Evolutionary conservation across 148 eudicot species (phyloP), one percentile per base, ranked within the genome.

Genomic region (Rhododendron williamsianum): DNA sequence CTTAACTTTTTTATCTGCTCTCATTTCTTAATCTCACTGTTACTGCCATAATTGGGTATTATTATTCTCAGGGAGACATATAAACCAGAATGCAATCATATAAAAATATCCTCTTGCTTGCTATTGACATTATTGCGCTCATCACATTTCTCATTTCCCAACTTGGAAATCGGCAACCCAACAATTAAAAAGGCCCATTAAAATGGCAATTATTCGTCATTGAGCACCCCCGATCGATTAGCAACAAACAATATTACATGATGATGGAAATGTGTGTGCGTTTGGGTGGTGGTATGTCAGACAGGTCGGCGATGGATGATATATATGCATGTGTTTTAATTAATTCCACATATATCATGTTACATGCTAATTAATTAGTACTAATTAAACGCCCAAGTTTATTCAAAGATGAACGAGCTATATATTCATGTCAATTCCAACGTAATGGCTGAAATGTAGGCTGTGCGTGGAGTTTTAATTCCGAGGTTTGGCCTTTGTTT

Each of bases 61-160:
- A 83, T 83, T 77, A 49, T 41, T 11, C 3, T 60, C 27, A 18
- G 8, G 76, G 81, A 38, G 80, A 82, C 80, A 85, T 36, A 81
- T 86, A 88, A 76, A 84, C 88, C 85, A 86, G 76, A 82, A 41
- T 49, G 46, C 77, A 86, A 86, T 86, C 82, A 82, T 86, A n/a
- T 12, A 23, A 15, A 41, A 0, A 18, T 19, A 4, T 16, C 23
- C 6, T 54, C 77, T 51, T 81, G 73, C 69, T 56, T 27, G 23
- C 82, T 0, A 77, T 38, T 2, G 10, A 45, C 54, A 77, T 77
- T 43, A 77, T 38, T 63, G 71, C 25, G 71, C 25, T 49, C 27
- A 46, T 78, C 51, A 78, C 81, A 48, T 48, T 78, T 78, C 25
- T 8, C 56, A 78, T 78, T 77, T 77, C 80, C 25, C 51, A 77